A percentile compares a stretch with the other conserved stretches of the same genome.
phyloP scores from a whole-genome alignment of 345 rosid genomes.

The Citrus reticulata region DNA sequence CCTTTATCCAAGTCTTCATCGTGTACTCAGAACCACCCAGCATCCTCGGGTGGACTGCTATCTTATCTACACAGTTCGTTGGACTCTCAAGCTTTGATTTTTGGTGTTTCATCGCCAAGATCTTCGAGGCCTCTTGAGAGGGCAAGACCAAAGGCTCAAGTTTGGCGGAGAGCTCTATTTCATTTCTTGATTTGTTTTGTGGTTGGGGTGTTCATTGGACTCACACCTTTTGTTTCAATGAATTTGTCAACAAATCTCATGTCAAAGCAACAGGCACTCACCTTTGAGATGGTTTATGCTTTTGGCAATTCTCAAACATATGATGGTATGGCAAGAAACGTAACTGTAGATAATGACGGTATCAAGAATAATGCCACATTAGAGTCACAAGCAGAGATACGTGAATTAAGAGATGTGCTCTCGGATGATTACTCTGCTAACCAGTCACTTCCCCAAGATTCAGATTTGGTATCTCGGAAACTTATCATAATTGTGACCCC shows the following conservation, averaged over 20 bases:
- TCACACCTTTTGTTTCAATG: conserved; percentile 37
- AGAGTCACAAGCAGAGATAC: conserved; percentile 17
- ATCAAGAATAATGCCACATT: conserved; percentile 13
- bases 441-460: conserved; percentile 19
- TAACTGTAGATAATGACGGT: conserved; percentile 1
- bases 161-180: conserved; percentile 48
- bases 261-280: conserved; percentile 34
- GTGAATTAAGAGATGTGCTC: not conserved
- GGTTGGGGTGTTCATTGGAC: conserved; percentile 49
- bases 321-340: conserved; percentile 16
- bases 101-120: conserved; percentile 34
- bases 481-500: conserved; percentile 62
- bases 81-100: conserved; percentile 36
- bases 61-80: conserved; percentile 34
- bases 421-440: conserved; percentile 2
- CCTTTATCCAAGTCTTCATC: conserved; percentile 51
- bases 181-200: conserved; percentile 50
- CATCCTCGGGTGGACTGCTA: conserved; percentile 32
- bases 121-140: conserved; percentile 41
- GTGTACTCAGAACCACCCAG: conserved; percentile 24
- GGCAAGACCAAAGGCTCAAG: conserved; percentile 41
- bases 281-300: conserved; percentile 34
- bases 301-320: conserved; percentile 12
- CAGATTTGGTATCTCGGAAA: conserved; percentile 20
- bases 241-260: conserved; percentile 23